These are phyloP conservation scores for Microsporum ferrugineum DNA, from an alignment of 2,329 filamentous ascomycete genomes.

Conservation along the genomic window DNA sequence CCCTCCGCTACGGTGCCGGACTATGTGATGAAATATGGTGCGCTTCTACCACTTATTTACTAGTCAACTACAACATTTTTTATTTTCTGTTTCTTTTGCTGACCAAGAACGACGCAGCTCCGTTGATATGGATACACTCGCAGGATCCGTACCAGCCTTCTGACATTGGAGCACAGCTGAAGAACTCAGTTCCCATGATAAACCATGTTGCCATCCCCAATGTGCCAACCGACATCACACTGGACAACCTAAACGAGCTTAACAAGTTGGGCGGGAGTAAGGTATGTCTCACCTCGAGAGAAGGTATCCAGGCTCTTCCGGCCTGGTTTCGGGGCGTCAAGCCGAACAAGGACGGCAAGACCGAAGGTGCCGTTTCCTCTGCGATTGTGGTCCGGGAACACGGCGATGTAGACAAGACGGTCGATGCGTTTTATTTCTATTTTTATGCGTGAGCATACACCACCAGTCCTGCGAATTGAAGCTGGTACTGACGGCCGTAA, in stretches of 20 bases:
- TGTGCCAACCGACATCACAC: slow-evolving; percentile 31
- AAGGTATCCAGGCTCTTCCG: slow-evolving; percentile 38
- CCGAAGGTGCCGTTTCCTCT: slow-evolving; percentile 38
- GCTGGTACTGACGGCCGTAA: neutral
- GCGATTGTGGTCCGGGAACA: slow-evolving; percentile 50
- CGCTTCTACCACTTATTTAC: neutral
- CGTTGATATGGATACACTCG: slow-evolving; percentile 41
- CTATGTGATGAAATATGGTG: slow-evolving; percentile 39
- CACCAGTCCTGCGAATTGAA: neutral
- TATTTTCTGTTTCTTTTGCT: neutral
- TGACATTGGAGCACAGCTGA: slow-evolving; percentile 37
- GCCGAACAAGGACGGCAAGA: slow-evolving; percentile 43
- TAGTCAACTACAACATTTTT: neutral
- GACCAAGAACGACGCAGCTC: slow-evolving; percentile 28
- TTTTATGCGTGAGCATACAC: slow-evolving; percentile 41
- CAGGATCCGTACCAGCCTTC: slow-evolving; percentile 41
- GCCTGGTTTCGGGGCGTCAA: slow-evolving; percentile 43
- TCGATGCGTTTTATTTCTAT: slow-evolving; percentile 55
- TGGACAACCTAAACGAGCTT: slow-evolving; percentile 39
- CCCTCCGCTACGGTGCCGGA: slow-evolving; percentile 25
- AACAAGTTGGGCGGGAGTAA: slow-evolving; percentile 36
- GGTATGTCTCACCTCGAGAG: slow-evolving; percentile 40
- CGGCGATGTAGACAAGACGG: slow-evolving; percentile 31
- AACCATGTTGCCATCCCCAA: slow-evolving; percentile 32
- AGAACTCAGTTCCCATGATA: slow-evolving; percentile 37